phyloP scores from a whole-genome alignment of 805 yeast genomes.

The Candida sakaeoensis region DNA sequence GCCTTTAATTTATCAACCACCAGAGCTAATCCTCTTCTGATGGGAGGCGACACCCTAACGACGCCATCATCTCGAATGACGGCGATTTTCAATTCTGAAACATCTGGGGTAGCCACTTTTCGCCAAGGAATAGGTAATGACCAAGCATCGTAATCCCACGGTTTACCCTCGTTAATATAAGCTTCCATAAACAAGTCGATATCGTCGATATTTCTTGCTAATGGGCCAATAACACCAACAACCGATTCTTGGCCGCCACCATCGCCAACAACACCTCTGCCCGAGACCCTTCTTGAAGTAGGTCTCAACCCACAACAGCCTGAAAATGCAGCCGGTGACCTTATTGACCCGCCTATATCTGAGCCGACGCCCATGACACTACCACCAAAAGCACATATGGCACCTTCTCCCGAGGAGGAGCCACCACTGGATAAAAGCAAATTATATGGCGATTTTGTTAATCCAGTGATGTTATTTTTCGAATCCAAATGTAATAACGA shows the following conservation, averaged over 20 bases:
- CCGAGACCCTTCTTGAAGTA: slow-evolving; percentile 32
- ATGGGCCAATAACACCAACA: slow-evolving; percentile 64
- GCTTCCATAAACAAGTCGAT: slow-evolving; percentile 63
- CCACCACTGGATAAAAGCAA: slow-evolving; percentile 39
- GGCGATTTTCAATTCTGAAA: slow-evolving; percentile 52
- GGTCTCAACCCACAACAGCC: slow-evolving; percentile 42
- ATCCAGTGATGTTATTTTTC: slow-evolving; percentile 36
- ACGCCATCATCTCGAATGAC: slow-evolving; percentile 60
- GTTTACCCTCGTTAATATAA: slow-evolving; percentile 59
- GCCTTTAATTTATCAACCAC: slow-evolving; percentile 50
- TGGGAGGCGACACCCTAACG: slow-evolving; percentile 67
- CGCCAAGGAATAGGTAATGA: slow-evolving; percentile 53
- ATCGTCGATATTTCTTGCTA: slow-evolving; percentile 62
- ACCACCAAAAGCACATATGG: slow-evolving; percentile 40
- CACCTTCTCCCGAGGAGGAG: slow-evolving; percentile 43
- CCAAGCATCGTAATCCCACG: slow-evolving; percentile 53
- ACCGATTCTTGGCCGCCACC: slow-evolving; percentile 65
- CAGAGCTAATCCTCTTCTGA: slow-evolving; percentile 50
- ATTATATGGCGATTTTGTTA: slow-evolving; percentile 34
- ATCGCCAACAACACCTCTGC: slow-evolving; percentile 40
- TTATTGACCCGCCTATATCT: slow-evolving; percentile 42
- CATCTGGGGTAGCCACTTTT: slow-evolving; percentile 34
- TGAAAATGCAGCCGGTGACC: slow-evolving; percentile 41
- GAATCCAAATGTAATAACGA: slow-evolving; percentile 43
- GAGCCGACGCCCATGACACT: slow-evolving; percentile 37